A percentile compares a stretch with the other conserved stretches of the same genome.
Conservation (phyloP, 2,329 filamentous ascomycete species). For the Daldinia sp. region DNA sequence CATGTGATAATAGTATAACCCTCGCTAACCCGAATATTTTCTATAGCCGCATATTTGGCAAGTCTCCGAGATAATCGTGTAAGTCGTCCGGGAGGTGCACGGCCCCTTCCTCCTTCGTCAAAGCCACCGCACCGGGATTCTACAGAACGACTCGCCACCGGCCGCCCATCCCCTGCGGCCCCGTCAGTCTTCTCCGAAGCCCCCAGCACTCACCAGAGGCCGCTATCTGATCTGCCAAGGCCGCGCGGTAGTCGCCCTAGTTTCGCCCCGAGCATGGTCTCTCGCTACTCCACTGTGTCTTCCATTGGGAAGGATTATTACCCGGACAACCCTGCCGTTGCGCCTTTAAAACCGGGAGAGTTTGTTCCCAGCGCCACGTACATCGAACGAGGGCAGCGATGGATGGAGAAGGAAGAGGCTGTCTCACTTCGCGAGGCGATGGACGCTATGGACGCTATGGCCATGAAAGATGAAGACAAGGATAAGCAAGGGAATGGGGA, state of each 20-base stretch:
- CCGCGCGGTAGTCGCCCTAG: constrained; percentile 57
- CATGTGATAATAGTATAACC: constrained; percentile 16
- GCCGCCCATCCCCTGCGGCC: constrained; percentile 51
- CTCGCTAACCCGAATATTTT: constrained; percentile 23
- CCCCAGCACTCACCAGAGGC: constrained; percentile 50
- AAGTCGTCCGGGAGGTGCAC: constrained; percentile 76
- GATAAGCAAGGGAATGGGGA: constrained; percentile 44
- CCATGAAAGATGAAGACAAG: constrained; percentile 60
- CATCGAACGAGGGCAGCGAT: constrained; percentile 78
- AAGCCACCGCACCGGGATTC: constrained; percentile 49
- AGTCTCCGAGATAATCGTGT: constrained; percentile 77
- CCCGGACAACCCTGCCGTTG: constrained; percentile 54
- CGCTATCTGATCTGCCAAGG: constrained; percentile 35
- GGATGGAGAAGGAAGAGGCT: constrained; percentile 85
- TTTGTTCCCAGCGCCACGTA: constrained; percentile 76
- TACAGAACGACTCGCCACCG: constrained; percentile 43
- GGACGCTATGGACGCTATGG: constrained; percentile 81
- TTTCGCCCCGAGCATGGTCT: constrained; percentile 60
- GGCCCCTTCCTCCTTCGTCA: constrained; percentile 66
- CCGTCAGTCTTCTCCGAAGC: constrained; percentile 51
- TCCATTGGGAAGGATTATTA: constrained; percentile 65
- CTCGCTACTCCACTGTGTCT: constrained; percentile 63
- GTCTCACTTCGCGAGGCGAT: constrained; percentile 77
- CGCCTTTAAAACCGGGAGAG: constrained; percentile 67
- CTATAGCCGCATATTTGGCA: constrained; percentile 75